Conservation (phyloP, 805 yeast species). For the Grigorovia yakushimaensis region DNA sequence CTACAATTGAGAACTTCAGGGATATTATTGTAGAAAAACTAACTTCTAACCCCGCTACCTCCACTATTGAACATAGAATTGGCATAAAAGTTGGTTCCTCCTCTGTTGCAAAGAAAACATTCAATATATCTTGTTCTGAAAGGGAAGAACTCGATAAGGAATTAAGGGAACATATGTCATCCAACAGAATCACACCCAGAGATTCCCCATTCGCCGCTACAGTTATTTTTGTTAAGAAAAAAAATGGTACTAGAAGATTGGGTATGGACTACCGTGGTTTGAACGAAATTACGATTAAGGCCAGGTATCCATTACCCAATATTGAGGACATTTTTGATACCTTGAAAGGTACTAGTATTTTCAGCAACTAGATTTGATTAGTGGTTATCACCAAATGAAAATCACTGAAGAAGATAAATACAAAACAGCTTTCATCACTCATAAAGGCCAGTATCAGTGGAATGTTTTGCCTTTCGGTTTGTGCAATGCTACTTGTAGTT, state of each 20-base stretch:
- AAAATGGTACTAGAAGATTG: constrained; percentile 1
- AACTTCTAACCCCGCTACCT: too few species aligned
- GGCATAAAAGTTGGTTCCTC: too few species aligned
- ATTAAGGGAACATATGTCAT: not conserved
- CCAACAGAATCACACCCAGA: not conserved
- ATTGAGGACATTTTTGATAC: constrained; percentile 2
- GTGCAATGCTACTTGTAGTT: not conserved
- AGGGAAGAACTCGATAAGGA: not conserved
- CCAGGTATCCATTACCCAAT: constrained; percentile 1
- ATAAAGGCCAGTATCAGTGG: constrained; percentile 9
- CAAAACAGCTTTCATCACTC: constrained; percentile 11
- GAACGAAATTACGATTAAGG: constrained; percentile 4
- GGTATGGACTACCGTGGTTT: constrained; percentile 6
- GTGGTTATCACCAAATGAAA: constrained; percentile 12
- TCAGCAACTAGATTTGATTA: constrained; percentile 6
- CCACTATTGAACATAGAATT: too few species aligned
- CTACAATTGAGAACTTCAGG: too few species aligned
- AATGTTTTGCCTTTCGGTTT: constrained; percentile 10
- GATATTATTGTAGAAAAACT: too few species aligned
- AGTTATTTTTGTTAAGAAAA: constrained; percentile 2
- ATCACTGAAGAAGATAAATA: constrained; percentile 4
- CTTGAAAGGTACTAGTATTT: not conserved
- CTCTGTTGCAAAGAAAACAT: not conserved
- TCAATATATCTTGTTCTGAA: not conserved
- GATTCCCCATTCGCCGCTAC: constrained; percentile 1